phyloP scores from a whole-genome alignment of 2,329 filamentous ascomycete species.

The Lecanoromycetidae sp. region DNA sequence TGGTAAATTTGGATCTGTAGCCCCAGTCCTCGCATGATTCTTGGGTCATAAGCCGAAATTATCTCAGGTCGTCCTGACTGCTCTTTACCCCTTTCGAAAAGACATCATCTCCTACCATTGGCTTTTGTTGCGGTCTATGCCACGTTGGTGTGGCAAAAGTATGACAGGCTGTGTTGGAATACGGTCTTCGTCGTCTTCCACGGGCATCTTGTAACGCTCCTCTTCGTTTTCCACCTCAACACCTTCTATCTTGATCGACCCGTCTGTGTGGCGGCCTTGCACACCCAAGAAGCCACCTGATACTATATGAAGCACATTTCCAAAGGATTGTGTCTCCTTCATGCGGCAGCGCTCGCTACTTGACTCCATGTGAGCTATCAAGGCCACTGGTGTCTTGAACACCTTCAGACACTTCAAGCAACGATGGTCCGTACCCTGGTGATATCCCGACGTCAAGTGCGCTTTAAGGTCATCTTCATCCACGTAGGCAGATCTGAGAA shows the following conservation, averaged over 20 bases:
- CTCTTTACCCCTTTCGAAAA: not conserved
- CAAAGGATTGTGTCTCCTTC: conserved; percentile 23
- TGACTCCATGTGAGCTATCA: conserved; percentile 33
- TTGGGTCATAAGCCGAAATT: too few relatives aligned
- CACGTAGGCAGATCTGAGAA: not conserved
- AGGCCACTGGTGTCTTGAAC: conserved; percentile 28
- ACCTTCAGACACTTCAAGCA: conserved; percentile 30
- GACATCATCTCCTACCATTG: not conserved
- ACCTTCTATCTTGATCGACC: conserved; percentile 4
- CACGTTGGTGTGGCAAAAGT: not conserved
- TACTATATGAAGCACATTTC: conserved; percentile 24
- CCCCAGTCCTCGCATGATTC: too few relatives aligned
- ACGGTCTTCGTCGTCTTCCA: not conserved
- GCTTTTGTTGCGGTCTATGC: too few relatives aligned
- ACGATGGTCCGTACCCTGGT: conserved; percentile 20
- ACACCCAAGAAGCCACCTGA: conserved; percentile 14
- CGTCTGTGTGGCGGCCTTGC: conserved; percentile 8
- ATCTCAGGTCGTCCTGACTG: too few relatives aligned
- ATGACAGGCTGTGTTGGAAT: not conserved
- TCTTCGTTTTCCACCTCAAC: conserved; percentile 1
- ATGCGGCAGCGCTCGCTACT: conserved; percentile 27
- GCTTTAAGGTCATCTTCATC: conserved; percentile 22
- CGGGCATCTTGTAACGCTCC: not conserved
- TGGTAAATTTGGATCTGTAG: too few relatives aligned
- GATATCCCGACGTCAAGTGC: conserved; percentile 24